Percentiles rank a stretch among this genome's conserved stretches.
Conservation (phyloP, 1,284 basidiomycete species). For the Malassezia yamatoensis region DNA sequence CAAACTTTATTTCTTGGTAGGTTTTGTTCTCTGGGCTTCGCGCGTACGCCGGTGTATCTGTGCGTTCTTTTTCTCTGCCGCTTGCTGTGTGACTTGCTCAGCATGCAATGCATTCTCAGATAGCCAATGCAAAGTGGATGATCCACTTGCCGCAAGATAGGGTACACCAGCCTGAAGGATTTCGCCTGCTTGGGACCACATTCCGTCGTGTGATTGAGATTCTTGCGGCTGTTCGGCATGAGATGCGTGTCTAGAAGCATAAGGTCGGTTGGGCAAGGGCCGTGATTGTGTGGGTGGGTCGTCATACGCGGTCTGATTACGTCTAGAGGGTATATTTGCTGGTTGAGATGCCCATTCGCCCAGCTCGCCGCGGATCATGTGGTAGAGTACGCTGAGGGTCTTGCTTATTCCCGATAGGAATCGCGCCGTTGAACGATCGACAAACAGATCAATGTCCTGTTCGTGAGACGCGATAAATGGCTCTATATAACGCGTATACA, state of each 20-base stretch:
- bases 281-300: too few relatives aligned
- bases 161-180: not conserved
- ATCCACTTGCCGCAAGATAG: not conserved
- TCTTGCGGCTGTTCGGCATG: too few relatives aligned
- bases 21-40: not conserved
- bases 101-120: not conserved
- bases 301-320: too few relatives aligned
- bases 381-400: not conserved
- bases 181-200: not conserved
- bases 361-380: slow-evolving; percentile 2
- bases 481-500: slow-evolving; percentile 10
- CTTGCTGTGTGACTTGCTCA: not conserved
- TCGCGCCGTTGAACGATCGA: not conserved
- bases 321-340: too few relatives aligned
- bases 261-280: too few relatives aligned
- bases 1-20: not conserved
- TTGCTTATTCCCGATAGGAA: not conserved
- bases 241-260: too few relatives aligned
- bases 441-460: slow-evolving; percentile 8
- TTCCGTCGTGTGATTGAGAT: not conserved
- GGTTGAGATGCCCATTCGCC: not conserved
- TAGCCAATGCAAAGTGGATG: not conserved
- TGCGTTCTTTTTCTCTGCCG: not conserved
- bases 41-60: not conserved
- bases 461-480: slow-evolving; percentile 15